phyloP scores from a whole-genome alignment of 1,139 yeast genomes.

The Scheffersomyces illinoinensis region DNA sequence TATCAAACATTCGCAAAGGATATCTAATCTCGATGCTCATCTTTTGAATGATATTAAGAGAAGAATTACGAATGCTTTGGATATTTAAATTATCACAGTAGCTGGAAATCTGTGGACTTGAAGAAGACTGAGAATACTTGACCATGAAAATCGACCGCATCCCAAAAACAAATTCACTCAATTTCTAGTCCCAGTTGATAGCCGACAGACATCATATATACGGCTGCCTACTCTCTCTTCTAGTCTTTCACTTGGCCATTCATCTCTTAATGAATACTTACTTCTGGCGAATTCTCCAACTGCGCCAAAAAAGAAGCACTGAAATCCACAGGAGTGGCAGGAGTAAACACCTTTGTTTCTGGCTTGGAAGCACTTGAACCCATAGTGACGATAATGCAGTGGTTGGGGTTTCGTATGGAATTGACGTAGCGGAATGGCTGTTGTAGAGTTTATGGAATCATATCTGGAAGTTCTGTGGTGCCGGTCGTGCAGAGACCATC shows the following conservation, averaged over 20 bases:
- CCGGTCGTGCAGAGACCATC: background rate
- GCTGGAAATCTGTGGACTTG: background rate
- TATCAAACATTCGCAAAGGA: background rate
- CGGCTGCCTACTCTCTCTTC: background rate
- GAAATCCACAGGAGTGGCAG: conserved; percentile 75
- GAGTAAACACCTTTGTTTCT: conserved; percentile 66
- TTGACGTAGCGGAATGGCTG: background rate
- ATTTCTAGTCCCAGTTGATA: no score
- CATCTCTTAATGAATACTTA: conserved; percentile 22
- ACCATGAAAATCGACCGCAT: no score
- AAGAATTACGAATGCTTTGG: background rate
- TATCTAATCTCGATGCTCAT: background rate
- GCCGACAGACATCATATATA: background rate
- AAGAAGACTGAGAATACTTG: background rate
- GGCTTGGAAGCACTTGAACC: conserved; percentile 60
- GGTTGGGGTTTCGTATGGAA: background rate
- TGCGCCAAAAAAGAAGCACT: conserved; percentile 68
- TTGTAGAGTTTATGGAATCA: background rate
- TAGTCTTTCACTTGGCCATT: background rate
- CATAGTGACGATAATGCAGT: conserved; percentile 28
- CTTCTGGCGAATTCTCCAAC: conserved; percentile 70
- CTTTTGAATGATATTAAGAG: background rate
- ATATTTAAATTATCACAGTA: background rate
- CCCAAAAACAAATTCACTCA: background rate
- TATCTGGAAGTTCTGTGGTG: background rate